A percentile compares a stretch with the other conserved stretches of the same genome.
These are phyloP conservation scores for Diaporthe sp. DNA, from an alignment of 2,329 filamentous ascomycete species.

Conservation along the genomic window DNA sequence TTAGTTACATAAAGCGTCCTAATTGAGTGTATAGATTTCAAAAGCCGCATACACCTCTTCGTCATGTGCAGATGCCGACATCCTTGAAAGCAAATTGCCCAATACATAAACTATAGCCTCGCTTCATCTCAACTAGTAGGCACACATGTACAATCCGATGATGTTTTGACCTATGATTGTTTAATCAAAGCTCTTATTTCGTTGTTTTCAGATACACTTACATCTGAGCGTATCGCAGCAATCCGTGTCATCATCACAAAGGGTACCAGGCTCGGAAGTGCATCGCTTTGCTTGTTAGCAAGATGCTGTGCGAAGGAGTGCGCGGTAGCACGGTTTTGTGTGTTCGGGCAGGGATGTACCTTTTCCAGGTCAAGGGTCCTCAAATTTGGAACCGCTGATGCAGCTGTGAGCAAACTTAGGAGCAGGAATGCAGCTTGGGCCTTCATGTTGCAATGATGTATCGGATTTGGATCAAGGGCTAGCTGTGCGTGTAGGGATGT, in stretches of 20 bases:
- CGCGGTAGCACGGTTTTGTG: background rate
- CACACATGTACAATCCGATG: background rate
- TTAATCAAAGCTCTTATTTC: background rate
- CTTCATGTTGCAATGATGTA: background rate
- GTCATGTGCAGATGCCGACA: background rate
- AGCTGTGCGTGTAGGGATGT: background rate
- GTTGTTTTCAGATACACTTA: background rate
- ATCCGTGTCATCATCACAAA: background rate
- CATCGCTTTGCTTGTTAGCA: background rate
- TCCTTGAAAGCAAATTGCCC: too few relatives aligned
- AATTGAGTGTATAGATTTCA: too few relatives aligned
- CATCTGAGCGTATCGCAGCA: constrained; percentile 1
- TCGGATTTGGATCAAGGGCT: background rate
- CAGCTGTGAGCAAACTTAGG: constrained; percentile 2
- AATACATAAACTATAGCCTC: too few relatives aligned
- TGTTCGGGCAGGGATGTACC: background rate
- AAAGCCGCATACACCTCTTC: too few relatives aligned
- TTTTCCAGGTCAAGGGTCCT: background rate
- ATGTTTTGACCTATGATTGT: background rate
- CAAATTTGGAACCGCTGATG: background rate
- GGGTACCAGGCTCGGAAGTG: background rate
- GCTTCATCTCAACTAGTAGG: background rate
- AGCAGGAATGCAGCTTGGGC: background rate
- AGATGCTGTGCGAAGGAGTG: background rate
- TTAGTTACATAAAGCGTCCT: too few relatives aligned